Evolutionary conservation across 805 yeast species (phyloP), one percentile per base, ranked within the genome.

Genomic region (Yarrowia keelungensis): DNA sequence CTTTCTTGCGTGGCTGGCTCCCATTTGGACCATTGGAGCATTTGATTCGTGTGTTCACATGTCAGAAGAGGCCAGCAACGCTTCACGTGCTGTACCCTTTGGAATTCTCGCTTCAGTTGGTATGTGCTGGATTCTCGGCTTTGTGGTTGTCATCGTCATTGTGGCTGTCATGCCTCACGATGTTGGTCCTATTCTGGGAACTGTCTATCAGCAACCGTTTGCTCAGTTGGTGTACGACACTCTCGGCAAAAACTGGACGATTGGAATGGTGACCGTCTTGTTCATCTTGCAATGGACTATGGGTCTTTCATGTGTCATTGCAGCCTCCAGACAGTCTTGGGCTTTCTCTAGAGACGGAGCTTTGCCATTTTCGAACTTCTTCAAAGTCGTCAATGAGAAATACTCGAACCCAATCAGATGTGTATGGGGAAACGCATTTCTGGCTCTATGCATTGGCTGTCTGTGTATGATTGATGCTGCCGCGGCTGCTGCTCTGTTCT

Each of bases 21-120:
- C 56, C 15, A 36, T 50, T 15, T 50, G 56, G 56, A 50, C 56
- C 22, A 50, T 50, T 50, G 56, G 56, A 35, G 56, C 56, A 26
- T 50, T 50, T 12, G 56, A 50, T 8, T 50, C 56, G 10, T 50
- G 56, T 5, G 56, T 50, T n/a, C 56, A 50, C 41, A 50, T 50
- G 56, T 35, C 56, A 2, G 56, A 50, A 16, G 56, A 50, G 4
- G 56, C 56, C 9, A 35, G 42, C 15, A 50, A 50, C 41, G 56
- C 56, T 2, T n/a, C 56, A 0, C n/a, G 15, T 9, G 56, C 56
- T 1, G 56, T 50, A 11, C 56, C 56, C n/a, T 50, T 50, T 36
- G 56, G 56, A n/a, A 50, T 50, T 9, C n/a, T 50, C 5, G 56
- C 56, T n/a, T 50, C 56, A 5, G 35, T 50, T 2, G 56, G 56